These are phyloP conservation scores for Inonotus hispidus DNA, from an alignment of 1,284 basidiomycete genomes.

Conservation along the genomic window DNA sequence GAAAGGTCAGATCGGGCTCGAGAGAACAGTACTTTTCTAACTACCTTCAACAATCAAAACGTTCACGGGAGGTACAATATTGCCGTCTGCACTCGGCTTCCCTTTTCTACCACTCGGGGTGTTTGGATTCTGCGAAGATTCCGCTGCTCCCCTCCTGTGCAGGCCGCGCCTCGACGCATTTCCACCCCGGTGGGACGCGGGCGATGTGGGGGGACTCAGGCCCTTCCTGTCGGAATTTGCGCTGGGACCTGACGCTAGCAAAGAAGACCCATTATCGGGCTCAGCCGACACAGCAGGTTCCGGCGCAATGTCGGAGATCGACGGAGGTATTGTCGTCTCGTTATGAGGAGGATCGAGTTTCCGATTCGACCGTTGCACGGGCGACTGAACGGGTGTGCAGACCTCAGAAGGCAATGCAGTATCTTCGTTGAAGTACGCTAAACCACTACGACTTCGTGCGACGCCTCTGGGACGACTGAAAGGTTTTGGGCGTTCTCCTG, in stretches of 20 bases:
- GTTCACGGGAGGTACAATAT: slow-evolving; percentile 89
- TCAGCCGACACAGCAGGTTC: not conserved
- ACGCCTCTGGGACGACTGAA: not conserved
- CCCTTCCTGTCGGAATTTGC: slow-evolving; percentile 2
- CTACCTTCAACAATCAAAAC: slow-evolving; percentile 93
- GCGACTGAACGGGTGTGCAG: not conserved
- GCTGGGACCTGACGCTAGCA: not conserved
- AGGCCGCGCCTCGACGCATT: not conserved
- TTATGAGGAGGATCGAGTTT: not conserved
- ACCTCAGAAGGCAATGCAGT: not conserved
- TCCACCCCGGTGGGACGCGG: not conserved
- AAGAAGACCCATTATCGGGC: not conserved
- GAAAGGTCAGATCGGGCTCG: slow-evolving; percentile 3
- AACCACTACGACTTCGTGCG: not conserved
- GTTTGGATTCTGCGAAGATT: slow-evolving; percentile 21
- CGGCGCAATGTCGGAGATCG: not conserved
- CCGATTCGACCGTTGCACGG: not conserved
- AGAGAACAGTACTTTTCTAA: not conserved
- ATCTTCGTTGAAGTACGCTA: not conserved
- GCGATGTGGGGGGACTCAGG: slow-evolving; percentile 9
- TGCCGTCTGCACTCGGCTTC: slow-evolving; percentile 34
- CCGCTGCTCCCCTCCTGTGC: slow-evolving; percentile 12
- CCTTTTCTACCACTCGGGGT: slow-evolving; percentile 23
- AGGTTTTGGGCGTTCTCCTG: slow-evolving; percentile 9
- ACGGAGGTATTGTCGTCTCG: not conserved